A percentile compares a stretch with the other conserved stretches of the same genome.
Evolutionary conservation across 2,329 filamentous ascomycete genomes (phyloP).

Genomic region (Fusarium pininemorale): DNA sequence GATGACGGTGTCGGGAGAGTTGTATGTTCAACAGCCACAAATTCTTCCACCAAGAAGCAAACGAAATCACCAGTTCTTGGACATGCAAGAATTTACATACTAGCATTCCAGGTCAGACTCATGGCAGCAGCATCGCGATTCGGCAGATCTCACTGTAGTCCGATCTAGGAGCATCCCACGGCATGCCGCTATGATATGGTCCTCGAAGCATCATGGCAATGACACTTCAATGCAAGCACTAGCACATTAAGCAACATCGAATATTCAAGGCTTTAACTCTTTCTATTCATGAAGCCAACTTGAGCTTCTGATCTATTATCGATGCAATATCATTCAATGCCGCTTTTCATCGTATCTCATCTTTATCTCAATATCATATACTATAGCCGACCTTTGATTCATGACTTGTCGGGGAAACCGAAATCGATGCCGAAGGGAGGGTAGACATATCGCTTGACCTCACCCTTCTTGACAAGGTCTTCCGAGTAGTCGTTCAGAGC

Average conservation of each 20-base stretch:
- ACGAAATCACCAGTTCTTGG: neutral
- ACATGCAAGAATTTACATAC: neutral
- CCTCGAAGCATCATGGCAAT: neutral
- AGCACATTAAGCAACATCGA: neutral
- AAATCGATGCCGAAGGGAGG: conserved; percentile 75
- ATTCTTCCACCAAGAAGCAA: neutral
- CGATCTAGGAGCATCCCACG: neutral
- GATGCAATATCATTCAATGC: neutral
- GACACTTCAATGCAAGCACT: neutral
- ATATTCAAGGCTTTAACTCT: neutral
- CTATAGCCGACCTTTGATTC: conserved; percentile 35
- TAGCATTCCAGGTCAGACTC: neutral
- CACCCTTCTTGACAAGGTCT: conserved; percentile 58
- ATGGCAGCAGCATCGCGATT: too few relatives aligned
- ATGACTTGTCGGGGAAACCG: conserved; percentile 75
- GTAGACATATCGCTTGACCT: conserved; percentile 71
- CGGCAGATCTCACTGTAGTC: neutral
- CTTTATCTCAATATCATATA: neutral
- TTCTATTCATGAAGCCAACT: neutral
- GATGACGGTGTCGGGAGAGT: neutral
- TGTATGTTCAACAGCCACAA: neutral
- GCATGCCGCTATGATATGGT: neutral
- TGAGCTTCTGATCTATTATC: conserved; percentile 16
- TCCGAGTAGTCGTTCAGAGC: conserved; percentile 67
- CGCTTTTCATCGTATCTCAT: conserved; percentile 20